Conservation (phyloP, 1,139 yeast species). For the Pichia kudriavzevii region DNA sequence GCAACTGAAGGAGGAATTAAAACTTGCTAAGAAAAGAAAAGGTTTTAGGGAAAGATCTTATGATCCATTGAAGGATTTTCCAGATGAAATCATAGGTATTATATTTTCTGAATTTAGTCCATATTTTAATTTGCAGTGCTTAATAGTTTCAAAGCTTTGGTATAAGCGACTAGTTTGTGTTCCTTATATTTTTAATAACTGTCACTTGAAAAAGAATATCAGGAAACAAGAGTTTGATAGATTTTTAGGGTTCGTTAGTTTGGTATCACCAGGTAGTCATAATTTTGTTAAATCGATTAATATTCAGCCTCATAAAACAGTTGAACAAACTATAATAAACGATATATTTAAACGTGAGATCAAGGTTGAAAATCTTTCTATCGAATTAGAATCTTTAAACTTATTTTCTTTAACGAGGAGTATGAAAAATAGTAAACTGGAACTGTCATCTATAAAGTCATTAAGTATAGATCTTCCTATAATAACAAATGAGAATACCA, state of each 20-base stretch:
- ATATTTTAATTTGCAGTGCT: slow-evolving; percentile 13
- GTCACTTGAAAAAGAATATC: slow-evolving; percentile 1
- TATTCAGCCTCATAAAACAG: slow-evolving; percentile 15
- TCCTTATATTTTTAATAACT: neutral
- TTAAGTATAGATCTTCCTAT: too few species aligned
- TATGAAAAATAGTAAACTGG: too few species aligned
- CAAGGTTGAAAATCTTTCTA: neutral
- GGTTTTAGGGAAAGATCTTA: slow-evolving; percentile 1
- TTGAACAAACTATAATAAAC: slow-evolving; percentile 20
- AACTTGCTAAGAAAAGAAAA: slow-evolving; percentile 1
- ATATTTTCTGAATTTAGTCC: slow-evolving; percentile 17
- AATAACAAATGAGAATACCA: too few species aligned
- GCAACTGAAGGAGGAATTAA: slow-evolving; percentile 15
- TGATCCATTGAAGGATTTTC: slow-evolving; percentile 21
- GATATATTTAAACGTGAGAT: slow-evolving; percentile 12
- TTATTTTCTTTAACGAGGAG: slow-evolving; percentile 1
- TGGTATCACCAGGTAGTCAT: slow-evolving; percentile 7
- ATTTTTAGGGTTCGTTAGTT: slow-evolving; percentile 16
- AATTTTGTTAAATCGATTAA: slow-evolving; percentile 11
- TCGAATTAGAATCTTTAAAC: slow-evolving; percentile 1
- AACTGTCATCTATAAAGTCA: too few species aligned
- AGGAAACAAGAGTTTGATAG: slow-evolving; percentile 11
- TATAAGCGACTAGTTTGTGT: slow-evolving; percentile 7
- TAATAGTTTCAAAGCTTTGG: slow-evolving; percentile 21
- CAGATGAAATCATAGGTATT: slow-evolving; percentile 18